Evolutionary conservation across 192 early-diverging fungal species (phyloP).

Genomic region (Physocladia obscura): DNA sequence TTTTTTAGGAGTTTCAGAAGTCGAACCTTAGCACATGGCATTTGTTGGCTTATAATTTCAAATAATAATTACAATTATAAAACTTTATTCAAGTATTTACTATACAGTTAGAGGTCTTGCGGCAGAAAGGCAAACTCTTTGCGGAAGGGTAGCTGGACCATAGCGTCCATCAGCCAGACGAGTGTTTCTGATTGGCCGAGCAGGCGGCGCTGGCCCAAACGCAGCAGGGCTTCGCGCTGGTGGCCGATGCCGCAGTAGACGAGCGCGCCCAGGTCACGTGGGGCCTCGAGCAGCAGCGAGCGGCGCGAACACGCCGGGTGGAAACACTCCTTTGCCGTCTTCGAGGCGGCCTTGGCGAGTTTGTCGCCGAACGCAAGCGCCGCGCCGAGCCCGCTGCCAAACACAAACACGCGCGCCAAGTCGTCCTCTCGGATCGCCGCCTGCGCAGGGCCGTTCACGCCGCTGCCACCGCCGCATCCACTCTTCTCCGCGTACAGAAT

Average conservation of each 20-base stretch:
- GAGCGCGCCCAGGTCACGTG: not conserved
- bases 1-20: too few relatives aligned
- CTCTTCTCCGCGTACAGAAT: conserved; percentile 6
- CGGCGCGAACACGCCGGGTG: not conserved
- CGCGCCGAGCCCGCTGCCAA: not conserved
- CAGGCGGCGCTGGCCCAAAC: not conserved
- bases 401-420: not conserved
- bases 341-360: not conserved
- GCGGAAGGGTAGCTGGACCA: too few relatives aligned
- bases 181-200: conserved; percentile 3
- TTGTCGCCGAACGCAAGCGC: not conserved
- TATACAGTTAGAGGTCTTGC: too few relatives aligned
- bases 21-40: too few relatives aligned
- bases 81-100: too few relatives aligned
- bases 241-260: conserved; percentile 8
- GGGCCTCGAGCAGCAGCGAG: not conserved
- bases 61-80: too few relatives aligned
- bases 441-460: too few relatives aligned
- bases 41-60: too few relatives aligned
- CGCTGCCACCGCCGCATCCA: not conserved
- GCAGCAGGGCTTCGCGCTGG: not conserved
- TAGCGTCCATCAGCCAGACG: conserved; percentile 2
- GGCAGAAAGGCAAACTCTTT: too few relatives aligned
- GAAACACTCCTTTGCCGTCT: conserved; percentile 5
- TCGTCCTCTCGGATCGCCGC: conserved; percentile 9